These are phyloP conservation scores for Aspergillus pseudoterreus DNA, from an alignment of 2,329 filamentous ascomycete genomes.

Conservation along the genomic window DNA sequence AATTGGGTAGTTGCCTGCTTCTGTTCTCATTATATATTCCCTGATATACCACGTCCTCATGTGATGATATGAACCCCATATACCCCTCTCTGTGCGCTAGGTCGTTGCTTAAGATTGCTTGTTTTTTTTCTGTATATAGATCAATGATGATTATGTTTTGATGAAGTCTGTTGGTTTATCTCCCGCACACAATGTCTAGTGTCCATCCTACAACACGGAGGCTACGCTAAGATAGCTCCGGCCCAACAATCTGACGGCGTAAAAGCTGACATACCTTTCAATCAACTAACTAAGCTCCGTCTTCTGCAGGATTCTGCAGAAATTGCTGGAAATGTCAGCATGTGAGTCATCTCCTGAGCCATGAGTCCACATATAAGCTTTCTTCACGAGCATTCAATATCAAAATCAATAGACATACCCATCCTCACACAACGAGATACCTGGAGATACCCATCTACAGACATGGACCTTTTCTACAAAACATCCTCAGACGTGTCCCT, in stretches of 20 bases:
- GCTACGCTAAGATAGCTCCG: too few species aligned
- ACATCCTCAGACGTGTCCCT: constrained; percentile 7
- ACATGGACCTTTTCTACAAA: not conserved
- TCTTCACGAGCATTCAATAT: not conserved
- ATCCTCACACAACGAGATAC: not conserved
- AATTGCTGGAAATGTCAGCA: not conserved
- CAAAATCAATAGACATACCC: not conserved
- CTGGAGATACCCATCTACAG: not conserved
- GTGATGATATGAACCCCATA: too few species aligned
- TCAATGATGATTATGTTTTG: too few species aligned
- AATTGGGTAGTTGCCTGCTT: too few species aligned
- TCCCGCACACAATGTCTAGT: not conserved
- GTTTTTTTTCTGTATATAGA: too few species aligned
- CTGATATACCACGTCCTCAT: too few species aligned
- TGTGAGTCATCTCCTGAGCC: not conserved
- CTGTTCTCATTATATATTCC: too few species aligned
- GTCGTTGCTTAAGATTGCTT: not conserved
- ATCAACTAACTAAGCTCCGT: not conserved
- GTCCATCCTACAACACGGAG: too few species aligned
- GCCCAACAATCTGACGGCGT: not conserved
- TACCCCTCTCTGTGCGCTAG: not conserved
- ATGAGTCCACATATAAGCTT: not conserved
- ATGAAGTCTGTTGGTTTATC: not conserved
- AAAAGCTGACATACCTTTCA: not conserved
- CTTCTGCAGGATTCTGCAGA: not conserved